Evolutionary conservation across 2,329 filamentous ascomycete genomes (phyloP).

Genomic region (Xylariaceae sp.): DNA sequence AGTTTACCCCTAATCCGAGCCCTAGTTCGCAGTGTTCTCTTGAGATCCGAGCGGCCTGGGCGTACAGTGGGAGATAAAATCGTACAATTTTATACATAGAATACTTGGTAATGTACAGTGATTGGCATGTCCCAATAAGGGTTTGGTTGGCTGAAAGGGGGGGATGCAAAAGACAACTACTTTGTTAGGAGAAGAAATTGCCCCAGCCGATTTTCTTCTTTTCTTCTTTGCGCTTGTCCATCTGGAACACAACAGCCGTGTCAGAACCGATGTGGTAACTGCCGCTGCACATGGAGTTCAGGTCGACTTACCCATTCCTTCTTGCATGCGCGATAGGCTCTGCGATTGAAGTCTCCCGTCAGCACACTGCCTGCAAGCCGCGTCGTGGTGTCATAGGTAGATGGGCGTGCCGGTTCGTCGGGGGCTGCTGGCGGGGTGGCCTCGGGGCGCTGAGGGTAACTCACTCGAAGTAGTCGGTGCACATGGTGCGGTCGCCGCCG

Average conservation of each 20-base stretch:
- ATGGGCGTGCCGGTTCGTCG: no score
- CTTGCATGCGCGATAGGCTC: constrained; percentile 92
- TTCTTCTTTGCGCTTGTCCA: neutral
- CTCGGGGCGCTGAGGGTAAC: constrained; percentile 32
- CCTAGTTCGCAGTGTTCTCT: no score
- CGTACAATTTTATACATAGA: no score
- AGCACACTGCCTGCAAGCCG: constrained; percentile 2
- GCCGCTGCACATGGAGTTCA: neutral
- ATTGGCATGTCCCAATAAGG: no score
- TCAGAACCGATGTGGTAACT: neutral
- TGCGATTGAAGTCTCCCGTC: constrained; percentile 35
- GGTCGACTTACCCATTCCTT: constrained; percentile 74
- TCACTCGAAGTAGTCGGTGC: constrained; percentile 92
- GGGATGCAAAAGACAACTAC: no score
- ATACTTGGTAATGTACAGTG: no score
- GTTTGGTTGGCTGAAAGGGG: no score
- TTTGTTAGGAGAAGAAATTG: neutral
- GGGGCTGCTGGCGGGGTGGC: neutral
- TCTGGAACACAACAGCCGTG: neutral
- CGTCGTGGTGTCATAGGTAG: no score
- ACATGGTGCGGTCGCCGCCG: constrained; percentile 83
- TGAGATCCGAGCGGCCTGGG: no score
- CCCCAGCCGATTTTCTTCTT: neutral
- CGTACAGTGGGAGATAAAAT: no score
- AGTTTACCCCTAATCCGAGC: no score